Base-by-base conservation (phyloP, 2,329 filamentous ascomycete genomes). In the Albophoma yamanashiensis region DNA sequence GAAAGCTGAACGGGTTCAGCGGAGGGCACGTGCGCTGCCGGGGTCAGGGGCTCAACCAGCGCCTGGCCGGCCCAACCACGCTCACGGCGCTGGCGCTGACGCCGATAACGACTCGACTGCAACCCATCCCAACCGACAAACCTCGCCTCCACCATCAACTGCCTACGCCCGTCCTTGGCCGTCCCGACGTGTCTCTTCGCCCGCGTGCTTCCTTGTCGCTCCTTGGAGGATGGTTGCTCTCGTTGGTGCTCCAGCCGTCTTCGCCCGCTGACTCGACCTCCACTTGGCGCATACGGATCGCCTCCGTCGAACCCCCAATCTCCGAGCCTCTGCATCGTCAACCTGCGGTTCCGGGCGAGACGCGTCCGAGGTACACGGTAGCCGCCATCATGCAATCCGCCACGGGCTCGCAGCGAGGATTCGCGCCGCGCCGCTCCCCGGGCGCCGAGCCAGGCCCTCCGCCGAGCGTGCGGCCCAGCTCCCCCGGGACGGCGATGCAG, bases 341-440 rank as follows among this genome's bases (percentile, higher is more conserved):
- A 55, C 50, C 11, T 34, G 20, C 31, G 38, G 2, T 6, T 11
- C 20, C 31, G 50, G 31, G 50, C 50, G 50, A 38, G 12, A 20
- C 50, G 17, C 17, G 6, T 12, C 12, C 7, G 36, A 20, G 20
- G 22, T 22, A 36, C 31, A 22, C 50, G 31, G 22, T n/a, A 22
- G 20, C 43, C 22, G 50, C 47, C 31, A 61, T 27, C 40, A 84
- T 85, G 81, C 81, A 84, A 71, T 73, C 64, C 40, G 57, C 79
- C 60, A 73, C 79, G 56, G 74, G 74, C 62, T 74, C 76, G 60
- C 80, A 82, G 72, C 78, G 83, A 69, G 68, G 67, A 60, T 74
- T 68, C 60, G 75, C 82, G 68, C 84, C 84, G 69, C 81, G 85
- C 65, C 82, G 85, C 67, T 87, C 85, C 57, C 84, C 86, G n/a